These are phyloP conservation scores for Annulohypoxylon stygium DNA, from an alignment of 495 filamentous ascomycete species.

Conservation along the genomic window DNA sequence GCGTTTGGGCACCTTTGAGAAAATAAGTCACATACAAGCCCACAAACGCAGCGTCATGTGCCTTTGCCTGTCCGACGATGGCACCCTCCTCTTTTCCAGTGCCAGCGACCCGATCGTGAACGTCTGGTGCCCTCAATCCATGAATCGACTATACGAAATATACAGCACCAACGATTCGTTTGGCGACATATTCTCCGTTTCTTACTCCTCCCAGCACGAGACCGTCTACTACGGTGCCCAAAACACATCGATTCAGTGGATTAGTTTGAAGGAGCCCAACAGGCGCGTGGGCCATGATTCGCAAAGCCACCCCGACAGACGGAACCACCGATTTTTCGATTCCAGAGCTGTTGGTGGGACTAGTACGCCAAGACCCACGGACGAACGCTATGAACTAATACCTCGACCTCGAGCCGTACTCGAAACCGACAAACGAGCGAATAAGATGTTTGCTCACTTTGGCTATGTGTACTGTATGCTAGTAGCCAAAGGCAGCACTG, in stretches of 20 bases:
- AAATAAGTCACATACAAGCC: constrained; percentile 78
- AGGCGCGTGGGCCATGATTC: constrained; percentile 70
- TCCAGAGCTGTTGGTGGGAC: constrained; percentile 86
- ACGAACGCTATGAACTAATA: constrained; percentile 61
- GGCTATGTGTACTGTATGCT: constrained; percentile 98
- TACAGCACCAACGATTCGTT: constrained; percentile 91
- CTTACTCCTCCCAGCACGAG: constrained; percentile 80
- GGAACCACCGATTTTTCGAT: constrained; percentile 96
- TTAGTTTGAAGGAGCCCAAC: constrained; percentile 61
- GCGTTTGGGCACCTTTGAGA: constrained; percentile 87
- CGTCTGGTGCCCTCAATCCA: constrained; percentile 68
- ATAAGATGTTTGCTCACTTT: constrained; percentile 90
- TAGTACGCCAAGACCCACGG: constrained; percentile 74
- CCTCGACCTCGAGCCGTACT: constrained; percentile 71
- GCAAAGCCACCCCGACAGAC: constrained; percentile 77
- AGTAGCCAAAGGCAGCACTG: constrained; percentile 72
- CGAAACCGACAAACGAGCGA: constrained; percentile 85
- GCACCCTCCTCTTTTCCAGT: constrained; percentile 86
- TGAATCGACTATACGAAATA: constrained; percentile 79
- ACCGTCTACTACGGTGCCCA: constrained; percentile 94
- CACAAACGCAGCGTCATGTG: constrained; percentile 92
- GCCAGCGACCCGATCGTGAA: constrained; percentile 95
- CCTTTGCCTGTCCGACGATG: constrained; percentile 81
- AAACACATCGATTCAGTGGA: constrained; percentile 90
- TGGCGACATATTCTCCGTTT: constrained; percentile 93